These are phyloP conservation scores for Paecilomyces sp. DNA, from an alignment of 2,329 filamentous ascomycete genomes.

Conservation along the genomic window DNA sequence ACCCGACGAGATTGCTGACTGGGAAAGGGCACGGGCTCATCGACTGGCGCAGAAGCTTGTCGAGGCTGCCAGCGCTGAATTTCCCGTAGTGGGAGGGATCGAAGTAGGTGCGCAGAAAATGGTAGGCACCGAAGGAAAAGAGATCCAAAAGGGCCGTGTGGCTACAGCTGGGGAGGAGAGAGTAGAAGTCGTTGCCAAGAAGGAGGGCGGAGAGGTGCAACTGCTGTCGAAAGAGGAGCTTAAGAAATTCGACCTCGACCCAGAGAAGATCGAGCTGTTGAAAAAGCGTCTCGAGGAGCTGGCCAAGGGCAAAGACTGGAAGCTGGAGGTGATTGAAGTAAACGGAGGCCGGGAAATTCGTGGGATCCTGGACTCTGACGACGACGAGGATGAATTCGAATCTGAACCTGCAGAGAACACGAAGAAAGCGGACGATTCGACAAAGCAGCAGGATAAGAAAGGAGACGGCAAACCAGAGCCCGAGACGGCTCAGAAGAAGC, in stretches of 20 bases:
- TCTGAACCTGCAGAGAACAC: slow-evolving; percentile 23
- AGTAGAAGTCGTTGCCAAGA: slow-evolving; percentile 43
- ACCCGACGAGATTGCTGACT: slow-evolving; percentile 46
- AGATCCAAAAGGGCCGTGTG: slow-evolving; percentile 52
- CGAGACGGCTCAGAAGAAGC: slow-evolving; percentile 3
- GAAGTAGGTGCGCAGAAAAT: slow-evolving; percentile 51
- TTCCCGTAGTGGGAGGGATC: slow-evolving; percentile 49
- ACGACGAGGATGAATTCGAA: slow-evolving; percentile 40
- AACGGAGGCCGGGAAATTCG: slow-evolving; percentile 60
- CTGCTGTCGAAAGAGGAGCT: slow-evolving; percentile 60
- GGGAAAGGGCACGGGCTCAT: slow-evolving; percentile 33
- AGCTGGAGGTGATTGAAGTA: slow-evolving; percentile 68
- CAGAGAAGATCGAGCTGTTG: slow-evolving; percentile 61
- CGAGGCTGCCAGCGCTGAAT: slow-evolving; percentile 22
- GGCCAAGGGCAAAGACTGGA: slow-evolving; percentile 68
- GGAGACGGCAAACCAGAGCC: slow-evolving; percentile 10
- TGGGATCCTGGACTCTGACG: slow-evolving; percentile 58
- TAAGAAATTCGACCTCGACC: slow-evolving; percentile 59
- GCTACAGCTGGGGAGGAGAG: slow-evolving; percentile 44
- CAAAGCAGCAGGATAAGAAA: slow-evolving; percentile 8
- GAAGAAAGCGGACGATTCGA: slow-evolving; percentile 13
- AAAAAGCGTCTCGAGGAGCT: slow-evolving; percentile 60
- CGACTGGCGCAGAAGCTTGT: slow-evolving; percentile 24
- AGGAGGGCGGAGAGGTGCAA: slow-evolving; percentile 56
- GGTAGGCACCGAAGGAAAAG: slow-evolving; percentile 49